phyloP scores from a whole-genome alignment of 164 flowering plant genomes.

The Paratinospora sagittata region DNA sequence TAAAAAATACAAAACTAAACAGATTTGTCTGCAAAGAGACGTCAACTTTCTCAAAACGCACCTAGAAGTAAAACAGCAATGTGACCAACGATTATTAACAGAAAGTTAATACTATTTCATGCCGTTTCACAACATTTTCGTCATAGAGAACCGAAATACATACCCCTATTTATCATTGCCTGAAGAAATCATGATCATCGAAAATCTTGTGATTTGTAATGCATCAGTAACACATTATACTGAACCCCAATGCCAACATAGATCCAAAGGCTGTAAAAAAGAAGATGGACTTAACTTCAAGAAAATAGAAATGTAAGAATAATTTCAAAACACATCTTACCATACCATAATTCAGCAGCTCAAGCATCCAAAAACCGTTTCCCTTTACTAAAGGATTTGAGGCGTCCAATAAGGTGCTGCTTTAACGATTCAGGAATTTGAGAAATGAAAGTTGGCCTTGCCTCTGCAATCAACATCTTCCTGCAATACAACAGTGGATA shows the following conservation, averaged over 20 bases:
- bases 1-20: not conserved
- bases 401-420: slow-evolving; percentile 37
- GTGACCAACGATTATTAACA: not conserved
- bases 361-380: not conserved
- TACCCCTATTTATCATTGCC: not conserved
- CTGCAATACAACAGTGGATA: slow-evolving; percentile 33
- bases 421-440: slow-evolving; percentile 71
- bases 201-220: not conserved
- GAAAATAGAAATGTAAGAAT: not conserved
- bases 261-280: not conserved
- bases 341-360: not conserved
- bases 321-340: not conserved
- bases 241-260: not conserved
- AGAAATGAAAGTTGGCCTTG: slow-evolving; percentile 40
- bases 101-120: not conserved
- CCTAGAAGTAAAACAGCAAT: not conserved
- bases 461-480: slow-evolving; percentile 52
- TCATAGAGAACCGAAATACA: not conserved
- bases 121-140: not conserved
- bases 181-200: not conserved
- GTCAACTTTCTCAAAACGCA: not conserved
- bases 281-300: not conserved
- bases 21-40: not conserved
- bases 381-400: not conserved
- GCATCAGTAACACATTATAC: not conserved